Percentiles rank a stretch among this genome's conserved stretches.
These are phyloP conservation scores for Polyplosphaeria fusca DNA, from an alignment of 495 filamentous ascomycete species.

Conservation along the genomic window DNA sequence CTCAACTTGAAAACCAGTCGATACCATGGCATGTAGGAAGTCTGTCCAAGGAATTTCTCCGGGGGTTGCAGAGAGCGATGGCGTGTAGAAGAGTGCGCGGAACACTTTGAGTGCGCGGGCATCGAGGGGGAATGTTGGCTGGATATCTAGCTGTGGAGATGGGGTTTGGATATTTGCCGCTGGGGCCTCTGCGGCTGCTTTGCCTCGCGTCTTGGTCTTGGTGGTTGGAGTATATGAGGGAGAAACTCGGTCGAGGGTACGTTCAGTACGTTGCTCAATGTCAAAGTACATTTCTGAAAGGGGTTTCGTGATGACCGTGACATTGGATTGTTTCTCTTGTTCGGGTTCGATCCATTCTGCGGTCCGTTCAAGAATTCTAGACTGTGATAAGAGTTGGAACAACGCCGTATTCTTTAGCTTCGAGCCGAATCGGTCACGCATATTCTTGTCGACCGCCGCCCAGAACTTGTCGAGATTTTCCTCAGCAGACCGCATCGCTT, in stretches of 20 bases:
- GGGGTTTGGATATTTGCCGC: constrained; percentile 4
- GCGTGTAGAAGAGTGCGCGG: constrained; percentile 45
- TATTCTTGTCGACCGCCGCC: constrained; percentile 31
- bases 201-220: constrained; percentile 48
- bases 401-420: not conserved
- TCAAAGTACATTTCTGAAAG: constrained; percentile 34
- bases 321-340: constrained; percentile 4
- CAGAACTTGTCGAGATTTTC: constrained; percentile 52
- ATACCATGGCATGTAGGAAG: constrained; percentile 52
- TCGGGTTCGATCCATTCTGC: constrained; percentile 49
- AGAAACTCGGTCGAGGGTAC: constrained; percentile 4
- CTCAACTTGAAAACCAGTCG: constrained; percentile 46
- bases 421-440: not conserved
- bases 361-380: constrained; percentile 46
- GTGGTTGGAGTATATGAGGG: constrained; percentile 15
- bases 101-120: constrained; percentile 50
- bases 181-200: constrained; percentile 2
- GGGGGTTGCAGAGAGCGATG: constrained; percentile 27
- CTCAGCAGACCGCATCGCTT: constrained; percentile 48
- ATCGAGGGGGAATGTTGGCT: constrained; percentile 41
- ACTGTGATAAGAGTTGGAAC: constrained; percentile 34
- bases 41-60: constrained; percentile 53
- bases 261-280: constrained; percentile 27
- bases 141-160: not conserved
- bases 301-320: not conserved